Evolutionary conservation across 179 eudicot species (phyloP).

Genomic region (Beta corolliflora): DNA sequence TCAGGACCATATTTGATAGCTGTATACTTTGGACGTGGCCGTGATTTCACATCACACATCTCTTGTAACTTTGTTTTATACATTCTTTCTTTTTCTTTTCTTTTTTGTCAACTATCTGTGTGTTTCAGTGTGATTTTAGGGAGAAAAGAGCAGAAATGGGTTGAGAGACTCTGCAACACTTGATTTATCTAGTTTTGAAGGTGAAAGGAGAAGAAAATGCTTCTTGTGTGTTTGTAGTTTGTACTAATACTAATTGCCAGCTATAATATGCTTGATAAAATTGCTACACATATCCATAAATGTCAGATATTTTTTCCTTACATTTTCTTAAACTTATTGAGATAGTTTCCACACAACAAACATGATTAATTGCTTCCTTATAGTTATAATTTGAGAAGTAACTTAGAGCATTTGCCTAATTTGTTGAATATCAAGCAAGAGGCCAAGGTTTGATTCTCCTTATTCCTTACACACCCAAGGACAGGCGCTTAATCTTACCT

Average conservation of each 20-base stretch:
- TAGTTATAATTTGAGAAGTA: neutral
- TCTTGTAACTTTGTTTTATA: slow-evolving; percentile 27
- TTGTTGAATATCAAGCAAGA: no score
- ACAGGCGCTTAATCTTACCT: no score
- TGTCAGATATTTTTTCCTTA: neutral
- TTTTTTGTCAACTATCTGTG: neutral
- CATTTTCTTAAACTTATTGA: neutral
- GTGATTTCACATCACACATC: slow-evolving; percentile 18
- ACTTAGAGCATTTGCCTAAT: no score
- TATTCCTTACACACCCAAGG: no score
- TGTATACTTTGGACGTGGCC: slow-evolving; percentile 23
- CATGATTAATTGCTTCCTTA: neutral
- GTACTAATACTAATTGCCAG: slow-evolving; percentile 13
- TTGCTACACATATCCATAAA: neutral
- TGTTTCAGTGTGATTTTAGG: neutral
- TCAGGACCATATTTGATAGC: slow-evolving; percentile 15
- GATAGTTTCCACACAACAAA: neutral
- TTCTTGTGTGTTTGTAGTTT: slow-evolving; percentile 14
- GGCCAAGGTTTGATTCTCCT: no score
- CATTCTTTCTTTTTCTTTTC: neutral
- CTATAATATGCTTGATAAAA: neutral
- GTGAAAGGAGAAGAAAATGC: slow-evolving; percentile 1
- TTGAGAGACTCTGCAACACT: neutral
- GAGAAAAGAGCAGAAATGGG: neutral
- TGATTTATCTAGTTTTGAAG: neutral